Conservation (phyloP, 2,329 filamentous ascomycete genomes). For the Venturia asperata region DNA sequence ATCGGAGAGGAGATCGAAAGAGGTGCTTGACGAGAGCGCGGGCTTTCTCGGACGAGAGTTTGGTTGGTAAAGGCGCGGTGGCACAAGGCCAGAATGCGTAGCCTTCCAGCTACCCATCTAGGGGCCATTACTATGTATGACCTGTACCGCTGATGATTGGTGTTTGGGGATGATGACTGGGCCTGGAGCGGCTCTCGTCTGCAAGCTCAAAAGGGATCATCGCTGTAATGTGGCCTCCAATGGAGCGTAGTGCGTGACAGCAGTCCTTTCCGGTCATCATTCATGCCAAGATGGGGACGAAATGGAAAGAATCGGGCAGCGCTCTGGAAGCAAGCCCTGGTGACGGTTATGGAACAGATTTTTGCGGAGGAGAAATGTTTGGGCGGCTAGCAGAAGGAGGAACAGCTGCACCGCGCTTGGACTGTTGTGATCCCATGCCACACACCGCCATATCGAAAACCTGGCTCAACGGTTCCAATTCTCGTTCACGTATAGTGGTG, state of each 20-base stretch:
- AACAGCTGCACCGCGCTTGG: background rate
- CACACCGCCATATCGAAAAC: background rate
- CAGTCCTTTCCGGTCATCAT: background rate
- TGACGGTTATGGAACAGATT: background rate
- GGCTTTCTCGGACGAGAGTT: background rate
- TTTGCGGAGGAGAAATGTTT: background rate
- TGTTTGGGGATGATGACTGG: background rate
- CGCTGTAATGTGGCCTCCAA: background rate
- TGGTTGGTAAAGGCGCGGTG: constrained; percentile 9
- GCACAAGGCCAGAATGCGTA: constrained; percentile 5
- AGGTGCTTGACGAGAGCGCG: background rate
- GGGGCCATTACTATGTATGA: background rate
- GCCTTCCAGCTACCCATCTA: background rate
- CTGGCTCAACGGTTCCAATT: no score
- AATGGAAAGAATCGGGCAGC: background rate
- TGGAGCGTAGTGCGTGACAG: background rate
- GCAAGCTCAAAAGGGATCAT: background rate
- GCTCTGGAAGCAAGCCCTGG: background rate
- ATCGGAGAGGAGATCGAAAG: background rate
- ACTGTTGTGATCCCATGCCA: background rate
- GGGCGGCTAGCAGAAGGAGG: background rate
- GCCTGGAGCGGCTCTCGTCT: background rate
- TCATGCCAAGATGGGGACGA: background rate
- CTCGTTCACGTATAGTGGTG: no score
- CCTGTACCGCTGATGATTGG: background rate